phyloP scores from a whole-genome alignment of 306 rosid genomes.

The Datisca glomerata region DNA sequence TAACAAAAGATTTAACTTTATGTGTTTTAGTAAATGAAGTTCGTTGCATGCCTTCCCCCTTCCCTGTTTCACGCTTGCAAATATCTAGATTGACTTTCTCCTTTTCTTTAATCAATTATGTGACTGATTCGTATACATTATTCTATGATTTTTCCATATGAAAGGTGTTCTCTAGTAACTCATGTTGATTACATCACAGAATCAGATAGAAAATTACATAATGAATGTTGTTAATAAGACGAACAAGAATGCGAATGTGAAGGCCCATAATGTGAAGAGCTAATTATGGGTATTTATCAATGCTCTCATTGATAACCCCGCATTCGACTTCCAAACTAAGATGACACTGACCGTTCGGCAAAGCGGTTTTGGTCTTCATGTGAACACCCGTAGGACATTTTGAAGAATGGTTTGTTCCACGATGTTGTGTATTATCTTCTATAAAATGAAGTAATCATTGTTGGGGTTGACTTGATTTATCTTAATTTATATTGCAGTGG shows the following conservation, averaged over 20 bases:
- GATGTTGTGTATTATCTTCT: too few species aligned
- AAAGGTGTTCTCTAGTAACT: too few species aligned
- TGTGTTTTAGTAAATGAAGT: too few species aligned
- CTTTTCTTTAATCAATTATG: too few species aligned
- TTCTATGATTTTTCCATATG: too few species aligned
- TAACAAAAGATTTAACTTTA: too few species aligned
- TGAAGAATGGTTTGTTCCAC: constrained; percentile 57
- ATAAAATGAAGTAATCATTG: too few species aligned
- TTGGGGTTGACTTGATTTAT: too few species aligned
- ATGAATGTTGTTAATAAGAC: constrained; percentile 79
- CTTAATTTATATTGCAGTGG: constrained; percentile 34
- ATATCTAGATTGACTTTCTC: too few species aligned
- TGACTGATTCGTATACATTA: too few species aligned
- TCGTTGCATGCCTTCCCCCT: too few species aligned
- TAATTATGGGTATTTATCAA: constrained; percentile 93
- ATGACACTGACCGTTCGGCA: constrained; percentile 71
- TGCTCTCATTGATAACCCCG: constrained; percentile 87
- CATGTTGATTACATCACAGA: constrained; percentile 79
- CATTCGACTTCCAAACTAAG: constrained; percentile 94
- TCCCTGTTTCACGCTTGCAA: too few species aligned
- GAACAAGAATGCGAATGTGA: constrained; percentile 83
- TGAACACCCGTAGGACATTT: constrained; percentile 57
- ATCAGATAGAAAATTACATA: constrained; percentile 60
- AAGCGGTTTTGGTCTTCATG: constrained; percentile 82
- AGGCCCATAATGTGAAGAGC: constrained; percentile 85